Percentiles rank a stretch among this genome's conserved stretches.
These are phyloP conservation scores for Suillus lakei DNA, from an alignment of 768 basidiomycete genomes.

Conservation along the genomic window DNA sequence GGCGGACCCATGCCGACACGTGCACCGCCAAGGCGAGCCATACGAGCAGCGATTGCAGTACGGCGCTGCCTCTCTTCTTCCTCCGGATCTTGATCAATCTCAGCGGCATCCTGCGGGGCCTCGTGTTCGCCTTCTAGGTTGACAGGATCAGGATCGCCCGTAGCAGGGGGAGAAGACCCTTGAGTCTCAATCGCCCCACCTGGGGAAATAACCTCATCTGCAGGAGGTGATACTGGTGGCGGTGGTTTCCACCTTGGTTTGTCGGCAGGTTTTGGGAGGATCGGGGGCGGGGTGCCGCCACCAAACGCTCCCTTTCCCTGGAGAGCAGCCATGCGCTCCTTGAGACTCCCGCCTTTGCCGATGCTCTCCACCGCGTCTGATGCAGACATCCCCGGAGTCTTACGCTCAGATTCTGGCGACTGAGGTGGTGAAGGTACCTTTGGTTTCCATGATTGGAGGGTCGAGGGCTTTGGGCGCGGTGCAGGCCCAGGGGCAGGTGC, in stretches of 20 bases:
- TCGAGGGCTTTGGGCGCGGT: slow-evolving; percentile 69
- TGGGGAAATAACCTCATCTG: slow-evolving; percentile 36
- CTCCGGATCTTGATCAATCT: slow-evolving; percentile 52
- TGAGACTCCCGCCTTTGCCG: slow-evolving; percentile 77
- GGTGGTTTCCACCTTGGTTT: slow-evolving; percentile 91
- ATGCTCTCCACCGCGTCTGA: slow-evolving; percentile 90
- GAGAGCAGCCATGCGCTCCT: slow-evolving; percentile 94
- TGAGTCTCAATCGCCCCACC: slow-evolving; percentile 29
- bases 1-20: slow-evolving; percentile 81
- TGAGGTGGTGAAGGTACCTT: slow-evolving; percentile 52
- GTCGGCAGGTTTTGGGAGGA: slow-evolving; percentile 63
- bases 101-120: slow-evolving; percentile 11
- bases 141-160: slow-evolving; percentile 33
- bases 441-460: slow-evolving; percentile 72
- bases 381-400: slow-evolving; percentile 65
- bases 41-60: slow-evolving; percentile 87
- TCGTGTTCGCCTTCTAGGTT: slow-evolving; percentile 23
- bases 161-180: slow-evolving; percentile 40
- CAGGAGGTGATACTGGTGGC: slow-evolving; percentile 51
- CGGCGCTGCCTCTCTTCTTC: slow-evolving; percentile 77
- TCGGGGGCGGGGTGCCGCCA: slow-evolving; percentile 47
- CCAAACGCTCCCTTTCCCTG: slow-evolving; percentile 86
- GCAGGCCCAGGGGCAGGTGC: slow-evolving; percentile 38
- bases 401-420: slow-evolving; percentile 32
- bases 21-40: slow-evolving; percentile 91